These are phyloP conservation scores for Thelephora ganbajun DNA, from an alignment of 768 basidiomycete species.

Conservation along the genomic window DNA sequence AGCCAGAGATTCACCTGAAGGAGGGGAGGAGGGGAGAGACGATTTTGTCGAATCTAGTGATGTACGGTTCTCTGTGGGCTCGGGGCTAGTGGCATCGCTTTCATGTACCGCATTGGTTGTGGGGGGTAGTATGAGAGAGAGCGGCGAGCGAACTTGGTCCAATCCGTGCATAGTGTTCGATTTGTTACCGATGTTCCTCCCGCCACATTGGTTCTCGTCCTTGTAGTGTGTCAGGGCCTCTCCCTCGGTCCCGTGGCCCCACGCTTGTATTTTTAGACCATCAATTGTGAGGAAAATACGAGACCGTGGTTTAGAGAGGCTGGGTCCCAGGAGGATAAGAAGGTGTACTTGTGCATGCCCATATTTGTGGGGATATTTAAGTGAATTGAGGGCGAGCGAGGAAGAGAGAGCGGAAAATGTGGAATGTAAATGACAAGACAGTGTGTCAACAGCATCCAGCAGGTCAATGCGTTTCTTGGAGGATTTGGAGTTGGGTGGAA, in stretches of 20 bases:
- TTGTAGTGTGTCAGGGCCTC: conserved; percentile 3
- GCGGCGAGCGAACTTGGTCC: not conserved
- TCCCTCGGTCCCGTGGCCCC: conserved; percentile 8
- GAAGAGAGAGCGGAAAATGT: conserved; percentile 64
- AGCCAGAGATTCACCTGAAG: not conserved
- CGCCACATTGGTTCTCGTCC: conserved; percentile 1
- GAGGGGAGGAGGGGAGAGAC: not conserved
- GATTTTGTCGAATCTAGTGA: not conserved
- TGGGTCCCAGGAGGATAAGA: conserved; percentile 54
- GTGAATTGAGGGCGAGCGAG: conserved; percentile 31
- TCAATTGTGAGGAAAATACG: conserved; percentile 51
- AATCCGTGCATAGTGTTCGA: conserved; percentile 3
- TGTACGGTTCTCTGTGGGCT: not conserved
- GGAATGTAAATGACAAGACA: conserved; percentile 59
- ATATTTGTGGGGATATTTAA: not conserved
- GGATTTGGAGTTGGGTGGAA: conserved; percentile 32
- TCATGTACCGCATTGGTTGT: not conserved
- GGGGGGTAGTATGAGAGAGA: no score
- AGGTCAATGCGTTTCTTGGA: conserved; percentile 49
- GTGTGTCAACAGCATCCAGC: conserved; percentile 51
- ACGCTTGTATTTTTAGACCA: conserved; percentile 37
- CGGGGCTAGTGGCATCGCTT: conserved; percentile 5
- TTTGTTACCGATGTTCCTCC: no score
- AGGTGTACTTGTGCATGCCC: conserved; percentile 30
- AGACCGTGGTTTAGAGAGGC: conserved; percentile 43